Conservation (phyloP, 108 stramenopile genomes). For the Cylindrotheca fusiformis region DNA sequence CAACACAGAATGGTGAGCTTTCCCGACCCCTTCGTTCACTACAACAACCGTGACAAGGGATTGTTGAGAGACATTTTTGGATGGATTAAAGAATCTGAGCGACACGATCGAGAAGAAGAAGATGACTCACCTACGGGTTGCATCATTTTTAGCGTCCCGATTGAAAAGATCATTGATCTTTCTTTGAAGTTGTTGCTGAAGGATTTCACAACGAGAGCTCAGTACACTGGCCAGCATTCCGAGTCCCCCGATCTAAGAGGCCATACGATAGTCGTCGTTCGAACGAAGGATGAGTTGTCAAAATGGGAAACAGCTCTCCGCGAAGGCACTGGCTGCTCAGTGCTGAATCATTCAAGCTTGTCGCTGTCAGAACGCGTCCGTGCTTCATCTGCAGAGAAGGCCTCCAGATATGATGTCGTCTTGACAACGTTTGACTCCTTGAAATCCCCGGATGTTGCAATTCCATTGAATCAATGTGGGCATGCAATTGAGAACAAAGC, state of each 20-base stretch:
- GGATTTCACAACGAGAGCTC: constrained; percentile 18
- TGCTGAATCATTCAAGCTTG: constrained; percentile 56
- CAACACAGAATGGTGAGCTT: constrained; percentile 18
- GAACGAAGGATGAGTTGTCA: constrained; percentile 48
- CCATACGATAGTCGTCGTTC: constrained; percentile 46
- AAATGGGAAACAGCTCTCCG: constrained; percentile 57
- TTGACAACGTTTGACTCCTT: constrained; percentile 64
- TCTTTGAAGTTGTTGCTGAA: constrained; percentile 28
- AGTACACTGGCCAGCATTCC: constrained; percentile 4
- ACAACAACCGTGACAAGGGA: constrained; percentile 6
- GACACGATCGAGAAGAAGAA: constrained; percentile 5
- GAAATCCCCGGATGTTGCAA: constrained; percentile 54
- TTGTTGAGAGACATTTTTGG: constrained; percentile 23
- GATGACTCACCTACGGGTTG: constrained; percentile 2
- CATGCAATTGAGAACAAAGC: constrained; percentile 35
- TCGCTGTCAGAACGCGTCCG: constrained; percentile 49
- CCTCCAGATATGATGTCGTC: constrained; percentile 55
- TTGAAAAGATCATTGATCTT: constrained; percentile 35
- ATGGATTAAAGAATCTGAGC: constrained; percentile 14
- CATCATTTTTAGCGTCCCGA: constrained; percentile 28
- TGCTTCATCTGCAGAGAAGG: constrained; percentile 42
- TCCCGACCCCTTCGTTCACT: constrained; percentile 24
- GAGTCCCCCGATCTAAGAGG: constrained; percentile 32
- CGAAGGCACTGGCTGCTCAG: constrained; percentile 57
- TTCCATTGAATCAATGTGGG: constrained; percentile 45